Evolutionary conservation across 306 rosid genomes (phyloP).

Genomic region (Vachellia collinsii): DNA sequence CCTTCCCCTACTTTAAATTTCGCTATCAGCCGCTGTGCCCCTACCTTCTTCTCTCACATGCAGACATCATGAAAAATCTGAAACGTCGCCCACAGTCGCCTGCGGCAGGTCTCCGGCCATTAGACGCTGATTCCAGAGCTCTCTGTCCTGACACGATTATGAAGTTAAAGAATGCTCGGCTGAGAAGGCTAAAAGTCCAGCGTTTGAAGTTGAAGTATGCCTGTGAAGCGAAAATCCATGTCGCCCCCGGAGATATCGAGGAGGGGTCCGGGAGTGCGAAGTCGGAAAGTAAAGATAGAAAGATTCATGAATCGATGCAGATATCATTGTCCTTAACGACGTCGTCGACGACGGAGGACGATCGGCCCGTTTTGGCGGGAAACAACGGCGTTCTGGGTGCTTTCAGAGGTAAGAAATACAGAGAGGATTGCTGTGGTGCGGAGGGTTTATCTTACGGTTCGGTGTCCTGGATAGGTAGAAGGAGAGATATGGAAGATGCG

Average conservation of each 20-base stretch:
- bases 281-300: not conserved
- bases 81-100: slow-evolving; percentile 21
- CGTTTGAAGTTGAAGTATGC: slow-evolving; percentile 54
- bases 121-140: slow-evolving; percentile 13
- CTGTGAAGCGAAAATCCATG: slow-evolving; percentile 43
- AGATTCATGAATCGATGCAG: slow-evolving; percentile 34
- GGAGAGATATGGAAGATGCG: slow-evolving; percentile 91
- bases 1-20: slow-evolving; percentile 25
- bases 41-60: slow-evolving; percentile 13
- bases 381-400: slow-evolving; percentile 10
- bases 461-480: slow-evolving; percentile 69
- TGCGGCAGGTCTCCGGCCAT: not conserved
- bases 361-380: not conserved
- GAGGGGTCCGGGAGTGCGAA: not conserved
- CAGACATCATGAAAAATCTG: slow-evolving; percentile 24
- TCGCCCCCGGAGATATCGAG: not conserved
- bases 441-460: slow-evolving; percentile 47
- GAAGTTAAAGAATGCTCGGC: slow-evolving; percentile 35
- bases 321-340: slow-evolving; percentile 46
- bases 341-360: slow-evolving; percentile 30
- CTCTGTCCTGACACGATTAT: slow-evolving; percentile 18
- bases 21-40: not conserved
- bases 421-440: not conserved
- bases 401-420: not conserved
- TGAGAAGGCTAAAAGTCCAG: slow-evolving; percentile 48